phyloP scores from a whole-genome alignment of 495 filamentous ascomycete species.

The Bombardia bombarda region DNA sequence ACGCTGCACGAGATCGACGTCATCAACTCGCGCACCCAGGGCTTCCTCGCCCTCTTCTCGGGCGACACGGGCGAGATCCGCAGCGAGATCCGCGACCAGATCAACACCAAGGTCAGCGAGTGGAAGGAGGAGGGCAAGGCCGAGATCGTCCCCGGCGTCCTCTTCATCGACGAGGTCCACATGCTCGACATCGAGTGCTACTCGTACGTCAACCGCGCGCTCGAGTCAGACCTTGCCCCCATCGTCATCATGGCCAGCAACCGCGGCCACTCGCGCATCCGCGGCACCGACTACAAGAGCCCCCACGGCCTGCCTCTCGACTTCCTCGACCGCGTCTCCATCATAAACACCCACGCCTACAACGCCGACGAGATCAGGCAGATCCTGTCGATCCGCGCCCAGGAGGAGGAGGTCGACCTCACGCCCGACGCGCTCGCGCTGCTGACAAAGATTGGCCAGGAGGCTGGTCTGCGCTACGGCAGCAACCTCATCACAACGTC shows the following conservation, averaged over 20 bases:
- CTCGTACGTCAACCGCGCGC: slow-evolving; percentile 93
- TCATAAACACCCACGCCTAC: slow-evolving; percentile 94
- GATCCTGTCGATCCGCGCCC: slow-evolving; percentile 82
- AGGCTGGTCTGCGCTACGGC: slow-evolving; percentile 85
- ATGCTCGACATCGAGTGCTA: slow-evolving; percentile 99
- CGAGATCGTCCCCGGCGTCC: slow-evolving; percentile 91
- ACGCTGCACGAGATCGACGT: slow-evolving; percentile 98
- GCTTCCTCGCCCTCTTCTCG: slow-evolving; percentile 91
- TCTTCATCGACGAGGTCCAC: slow-evolving; percentile 99
- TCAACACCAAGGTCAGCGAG: slow-evolving; percentile 95
- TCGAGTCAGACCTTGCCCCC: slow-evolving; percentile 87
- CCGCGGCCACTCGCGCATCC: slow-evolving; percentile 81
- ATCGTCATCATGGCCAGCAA: slow-evolving; percentile 99
- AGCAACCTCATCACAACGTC: slow-evolving; percentile 95
- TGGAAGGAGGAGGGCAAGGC: slow-evolving; percentile 99
- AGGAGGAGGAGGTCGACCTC: slow-evolving; percentile 92
- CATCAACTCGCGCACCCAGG: slow-evolving; percentile 95
- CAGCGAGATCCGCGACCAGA: slow-evolving; percentile 94
- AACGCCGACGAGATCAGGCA: slow-evolving; percentile 75
- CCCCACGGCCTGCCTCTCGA: slow-evolving; percentile 93
- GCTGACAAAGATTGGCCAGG: slow-evolving; percentile 89
- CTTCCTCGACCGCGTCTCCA: slow-evolving; percentile 92
- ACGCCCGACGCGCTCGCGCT: slow-evolving; percentile 82
- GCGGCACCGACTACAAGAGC: slow-evolving; percentile 84
- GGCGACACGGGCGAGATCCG: slow-evolving; percentile 98